phyloP scores from a whole-genome alignment of 2,329 filamentous ascomycete genomes.

The Pseudogymnoascus sp. region DNA sequence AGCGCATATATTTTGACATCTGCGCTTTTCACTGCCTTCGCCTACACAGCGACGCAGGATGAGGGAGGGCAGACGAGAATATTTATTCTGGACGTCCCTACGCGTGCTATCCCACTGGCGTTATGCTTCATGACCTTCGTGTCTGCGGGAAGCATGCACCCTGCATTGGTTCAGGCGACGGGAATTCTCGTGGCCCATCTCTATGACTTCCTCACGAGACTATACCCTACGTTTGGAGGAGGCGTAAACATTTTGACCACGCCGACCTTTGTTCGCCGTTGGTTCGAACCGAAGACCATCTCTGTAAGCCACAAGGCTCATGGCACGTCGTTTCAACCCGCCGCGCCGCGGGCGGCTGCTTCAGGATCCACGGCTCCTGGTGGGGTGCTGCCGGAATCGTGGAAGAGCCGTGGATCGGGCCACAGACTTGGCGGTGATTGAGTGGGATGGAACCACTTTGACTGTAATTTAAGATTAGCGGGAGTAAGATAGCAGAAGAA shows the following conservation, averaged over 20 bases:
- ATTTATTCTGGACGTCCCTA: slow-evolving; percentile 76
- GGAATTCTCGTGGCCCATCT: slow-evolving; percentile 85
- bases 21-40: slow-evolving; percentile 71
- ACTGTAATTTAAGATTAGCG: background rate
- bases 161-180: slow-evolving; percentile 58
- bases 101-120: slow-evolving; percentile 72
- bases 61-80: slow-evolving; percentile 71
- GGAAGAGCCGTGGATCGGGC: slow-evolving; percentile 57
- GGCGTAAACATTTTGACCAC: slow-evolving; percentile 72
- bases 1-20: slow-evolving; percentile 46
- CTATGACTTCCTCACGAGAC: slow-evolving; percentile 80
- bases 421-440: slow-evolving; percentile 50
- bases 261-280: slow-evolving; percentile 62
- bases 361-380: slow-evolving; percentile 36
- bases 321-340: slow-evolving; percentile 53
- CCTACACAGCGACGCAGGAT: slow-evolving; percentile 81
- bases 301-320: slow-evolving; percentile 46
- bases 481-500: background rate
- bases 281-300: slow-evolving; percentile 48
- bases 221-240: slow-evolving; percentile 85
- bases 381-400: slow-evolving; percentile 55
- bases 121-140: slow-evolving; percentile 72
- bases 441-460: background rate
- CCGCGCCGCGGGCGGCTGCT: slow-evolving; percentile 31
- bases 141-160: slow-evolving; percentile 43